Percentiles rank a stretch among this genome's conserved stretches.
phyloP scores from a whole-genome alignment of 2,329 filamentous ascomycete genomes.

The Zymoseptoria passerinii region DNA sequence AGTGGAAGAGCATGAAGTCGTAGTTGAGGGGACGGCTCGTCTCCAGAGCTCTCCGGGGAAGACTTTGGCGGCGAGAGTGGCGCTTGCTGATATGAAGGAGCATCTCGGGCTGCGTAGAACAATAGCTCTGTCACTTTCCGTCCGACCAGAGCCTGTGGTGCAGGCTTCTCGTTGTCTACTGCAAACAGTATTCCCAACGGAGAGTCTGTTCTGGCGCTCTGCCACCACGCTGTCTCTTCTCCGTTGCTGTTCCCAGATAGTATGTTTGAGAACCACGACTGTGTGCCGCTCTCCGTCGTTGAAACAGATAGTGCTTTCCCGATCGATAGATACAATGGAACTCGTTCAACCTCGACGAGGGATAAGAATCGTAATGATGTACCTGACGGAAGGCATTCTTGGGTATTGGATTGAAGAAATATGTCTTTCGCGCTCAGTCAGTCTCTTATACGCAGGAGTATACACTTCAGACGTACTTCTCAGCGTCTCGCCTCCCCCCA shows the following conservation, averaged over 20 bases:
- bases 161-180: slow-evolving; percentile 1
- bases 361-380: slow-evolving; percentile 13
- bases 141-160: neutral
- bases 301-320: slow-evolving; percentile 7
- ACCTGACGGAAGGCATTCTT: slow-evolving; percentile 3
- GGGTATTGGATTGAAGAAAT: neutral
- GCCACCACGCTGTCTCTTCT: slow-evolving; percentile 13
- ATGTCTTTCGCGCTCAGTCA: slow-evolving; percentile 2
- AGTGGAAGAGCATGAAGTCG: slow-evolving; percentile 36
- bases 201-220: slow-evolving; percentile 12
- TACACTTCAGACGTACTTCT: slow-evolving; percentile 3
- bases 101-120: slow-evolving; percentile 35
- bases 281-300: slow-evolving; percentile 4
- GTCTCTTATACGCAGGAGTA: neutral
- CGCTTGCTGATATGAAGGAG: slow-evolving; percentile 6
- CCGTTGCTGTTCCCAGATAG: slow-evolving; percentile 6
- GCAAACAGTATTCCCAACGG: slow-evolving; percentile 14
- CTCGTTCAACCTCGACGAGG: slow-evolving; percentile 12
- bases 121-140: slow-evolving; percentile 36
- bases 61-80: slow-evolving; percentile 31
- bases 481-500: slow-evolving; percentile 5
- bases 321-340: slow-evolving; percentile 11
- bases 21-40: slow-evolving; percentile 1
- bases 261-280: slow-evolving; percentile 17
- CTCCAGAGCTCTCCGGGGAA: slow-evolving; percentile 11